Percentiles rank a stretch among this genome's conserved stretches.
Evolutionary conservation across 345 rosid genomes (phyloP).

Genomic region (Noccaea caerulescens): DNA sequence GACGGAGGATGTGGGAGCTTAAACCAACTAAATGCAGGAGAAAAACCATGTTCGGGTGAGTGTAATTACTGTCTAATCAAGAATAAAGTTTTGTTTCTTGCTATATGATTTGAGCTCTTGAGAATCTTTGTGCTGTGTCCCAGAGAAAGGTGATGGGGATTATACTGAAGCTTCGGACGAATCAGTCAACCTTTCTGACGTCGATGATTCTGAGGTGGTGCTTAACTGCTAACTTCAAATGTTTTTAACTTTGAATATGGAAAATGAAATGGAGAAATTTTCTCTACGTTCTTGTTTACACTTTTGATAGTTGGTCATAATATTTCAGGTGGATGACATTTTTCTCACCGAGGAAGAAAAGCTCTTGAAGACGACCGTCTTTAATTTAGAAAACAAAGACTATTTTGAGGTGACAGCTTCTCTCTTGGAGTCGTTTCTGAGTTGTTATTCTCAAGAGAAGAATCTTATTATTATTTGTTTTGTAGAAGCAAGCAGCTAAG

Average conservation of each 20-base stretch:
- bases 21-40: conserved; percentile 1
- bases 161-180: conserved; percentile 54
- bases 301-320: too few species aligned
- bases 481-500: conserved; percentile 92
- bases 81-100: conserved; percentile 18
- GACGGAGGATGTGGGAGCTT: conserved; percentile 45
- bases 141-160: conserved; percentile 39
- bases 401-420: conserved; percentile 70
- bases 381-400: conserved; percentile 57
- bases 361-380: conserved; percentile 50
- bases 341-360: conserved; percentile 78
- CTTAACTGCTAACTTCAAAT: neutral
- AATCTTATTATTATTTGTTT: conserved; percentile 17
- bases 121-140: conserved; percentile 20
- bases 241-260: conserved; percentile 1
- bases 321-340: conserved; percentile 59
- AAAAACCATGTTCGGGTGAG: too few species aligned
- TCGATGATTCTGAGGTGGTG: conserved; percentile 78
- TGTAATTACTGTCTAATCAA: neutral
- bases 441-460: neutral
- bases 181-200: conserved; percentile 74
- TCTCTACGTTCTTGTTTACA: too few species aligned
- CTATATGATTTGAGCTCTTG: conserved; percentile 19
- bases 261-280: neutral
- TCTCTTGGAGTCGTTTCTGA: conserved; percentile 18